Conservation (phyloP, 1,284 basidiomycete species). For the Leucoagaricus sp. region DNA sequence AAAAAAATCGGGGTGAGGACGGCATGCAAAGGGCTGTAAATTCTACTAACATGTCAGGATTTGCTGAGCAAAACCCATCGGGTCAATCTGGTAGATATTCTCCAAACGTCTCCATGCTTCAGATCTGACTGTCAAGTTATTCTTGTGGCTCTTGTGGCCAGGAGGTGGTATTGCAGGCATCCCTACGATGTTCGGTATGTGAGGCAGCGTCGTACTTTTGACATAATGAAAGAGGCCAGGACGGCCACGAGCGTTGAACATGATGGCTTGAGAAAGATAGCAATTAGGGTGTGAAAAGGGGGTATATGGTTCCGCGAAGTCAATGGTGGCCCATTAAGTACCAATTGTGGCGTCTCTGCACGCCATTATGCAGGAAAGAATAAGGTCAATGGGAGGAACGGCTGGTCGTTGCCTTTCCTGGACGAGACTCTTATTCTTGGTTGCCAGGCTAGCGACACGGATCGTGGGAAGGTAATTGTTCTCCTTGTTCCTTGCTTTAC, state of each 20-base stretch:
- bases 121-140: slow-evolving; percentile 44
- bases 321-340: no score
- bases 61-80: slow-evolving; percentile 19
- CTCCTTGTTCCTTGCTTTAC: neutral
- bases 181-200: slow-evolving; percentile 37
- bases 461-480: neutral
- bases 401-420: neutral
- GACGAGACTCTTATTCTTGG: neutral
- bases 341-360: no score
- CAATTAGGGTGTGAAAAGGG: no score
- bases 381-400: neutral
- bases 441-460: neutral
- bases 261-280: no score
- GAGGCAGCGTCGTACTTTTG: slow-evolving; percentile 47
- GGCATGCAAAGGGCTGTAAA: neutral
- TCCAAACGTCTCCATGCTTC: slow-evolving; percentile 51
- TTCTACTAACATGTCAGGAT: neutral
- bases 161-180: slow-evolving; percentile 38
- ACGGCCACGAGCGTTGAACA: no score
- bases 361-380: neutral
- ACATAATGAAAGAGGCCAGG: slow-evolving; percentile 52
- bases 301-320: no score
- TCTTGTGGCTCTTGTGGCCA: slow-evolving; percentile 47
- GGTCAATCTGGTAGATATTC: slow-evolving; percentile 39
- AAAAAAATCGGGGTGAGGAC: neutral